A percentile compares a stretch with the other conserved stretches of the same genome.
Evolutionary conservation across 163 green algal species (phyloP).

Genomic region (Volvox carteri): DNA sequence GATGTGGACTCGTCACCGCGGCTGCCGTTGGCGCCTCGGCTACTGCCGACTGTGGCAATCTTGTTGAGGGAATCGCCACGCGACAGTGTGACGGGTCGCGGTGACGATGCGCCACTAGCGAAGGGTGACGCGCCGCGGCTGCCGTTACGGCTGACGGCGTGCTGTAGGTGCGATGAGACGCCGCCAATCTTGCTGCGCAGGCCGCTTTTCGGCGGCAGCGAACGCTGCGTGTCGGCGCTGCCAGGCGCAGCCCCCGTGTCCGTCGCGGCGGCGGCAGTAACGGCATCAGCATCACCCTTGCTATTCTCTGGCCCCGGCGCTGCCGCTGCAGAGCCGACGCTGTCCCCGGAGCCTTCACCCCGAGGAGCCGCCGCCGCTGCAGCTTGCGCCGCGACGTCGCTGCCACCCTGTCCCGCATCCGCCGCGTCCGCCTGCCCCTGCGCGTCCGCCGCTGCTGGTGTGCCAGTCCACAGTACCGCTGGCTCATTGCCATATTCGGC

Average conservation of each 20-base stretch:
- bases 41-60: background rate
- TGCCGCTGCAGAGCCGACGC: background rate
- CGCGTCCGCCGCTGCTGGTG: background rate
- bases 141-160: background rate
- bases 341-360: background rate
- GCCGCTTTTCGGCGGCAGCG: background rate
- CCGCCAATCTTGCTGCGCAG: slow-evolving; percentile 43
- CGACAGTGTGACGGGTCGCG: background rate
- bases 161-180: background rate
- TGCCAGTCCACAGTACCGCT: background rate
- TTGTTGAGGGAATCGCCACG: background rate
- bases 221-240: background rate
- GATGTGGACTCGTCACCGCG: background rate
- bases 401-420: background rate
- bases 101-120: slow-evolving; percentile 6
- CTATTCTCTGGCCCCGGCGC: background rate
- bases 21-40: background rate
- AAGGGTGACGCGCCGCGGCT: background rate
- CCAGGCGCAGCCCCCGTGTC: background rate
- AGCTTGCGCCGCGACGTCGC: background rate
- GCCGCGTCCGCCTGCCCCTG: background rate
- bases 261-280: background rate
- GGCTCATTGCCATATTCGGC: background rate
- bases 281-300: no score
- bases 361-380: background rate